Percentiles rank a stretch among this genome's conserved stretches.
phyloP scores from a whole-genome alignment of 192 early-diverging fungal species.

The Rhizophagus sp. region DNA sequence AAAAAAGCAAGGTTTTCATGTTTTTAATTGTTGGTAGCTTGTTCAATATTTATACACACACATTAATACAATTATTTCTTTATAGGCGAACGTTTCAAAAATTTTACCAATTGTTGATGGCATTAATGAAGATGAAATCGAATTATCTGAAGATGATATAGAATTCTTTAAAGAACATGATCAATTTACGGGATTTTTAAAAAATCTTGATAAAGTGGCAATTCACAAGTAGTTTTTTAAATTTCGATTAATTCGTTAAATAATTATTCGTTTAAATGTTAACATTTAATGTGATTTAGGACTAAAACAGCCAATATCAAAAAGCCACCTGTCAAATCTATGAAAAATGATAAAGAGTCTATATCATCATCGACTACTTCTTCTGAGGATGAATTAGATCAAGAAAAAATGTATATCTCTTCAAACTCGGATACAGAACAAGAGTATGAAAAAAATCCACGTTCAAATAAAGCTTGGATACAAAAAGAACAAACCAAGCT shows the following conservation, averaged over 20 bases:
- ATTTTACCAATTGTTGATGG: slow-evolving; percentile 48
- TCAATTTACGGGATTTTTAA: slow-evolving; percentile 61
- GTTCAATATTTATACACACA: too few species aligned
- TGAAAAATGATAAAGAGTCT: not conserved
- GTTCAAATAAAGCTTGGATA: slow-evolving; percentile 56
- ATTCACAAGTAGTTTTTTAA: slow-evolving; percentile 60
- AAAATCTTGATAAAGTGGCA: slow-evolving; percentile 60
- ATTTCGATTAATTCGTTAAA: slow-evolving; percentile 38
- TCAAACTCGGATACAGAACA: slow-evolving; percentile 60
- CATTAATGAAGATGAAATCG: slow-evolving; percentile 62
- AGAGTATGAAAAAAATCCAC: slow-evolving; percentile 62
- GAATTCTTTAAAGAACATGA: slow-evolving; percentile 71
- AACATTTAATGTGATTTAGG: not conserved
- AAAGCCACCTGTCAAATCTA: not conserved
- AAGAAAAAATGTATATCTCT: slow-evolving; percentile 24
- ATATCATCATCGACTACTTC: slow-evolving; percentile 25
- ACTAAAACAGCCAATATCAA: not conserved
- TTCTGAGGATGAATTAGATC: slow-evolving; percentile 42
- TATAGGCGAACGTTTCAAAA: slow-evolving; percentile 42
- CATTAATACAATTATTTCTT: too few species aligned
- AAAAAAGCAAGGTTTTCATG: too few species aligned
- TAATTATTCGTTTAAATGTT: too few species aligned
- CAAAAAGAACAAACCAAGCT: slow-evolving; percentile 60
- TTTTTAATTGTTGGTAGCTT: too few species aligned
- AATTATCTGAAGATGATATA: slow-evolving; percentile 64